These are phyloP conservation scores for Rhizopogon vulgaris DNA, from an alignment of 768 basidiomycete species.

Conservation along the genomic window DNA sequence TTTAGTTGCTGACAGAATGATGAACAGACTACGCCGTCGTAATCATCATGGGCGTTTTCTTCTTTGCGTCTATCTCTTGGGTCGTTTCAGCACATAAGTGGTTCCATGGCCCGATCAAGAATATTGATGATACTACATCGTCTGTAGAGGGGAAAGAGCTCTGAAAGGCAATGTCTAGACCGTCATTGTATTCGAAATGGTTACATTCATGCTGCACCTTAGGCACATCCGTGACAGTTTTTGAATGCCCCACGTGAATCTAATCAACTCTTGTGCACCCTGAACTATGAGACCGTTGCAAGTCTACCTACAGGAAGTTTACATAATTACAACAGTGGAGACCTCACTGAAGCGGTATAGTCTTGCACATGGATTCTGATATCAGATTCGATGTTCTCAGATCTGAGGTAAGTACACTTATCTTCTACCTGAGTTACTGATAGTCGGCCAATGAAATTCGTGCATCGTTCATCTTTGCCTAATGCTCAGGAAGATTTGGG, in stretches of 20 bases:
- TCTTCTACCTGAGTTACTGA: no score
- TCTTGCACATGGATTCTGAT: background rate
- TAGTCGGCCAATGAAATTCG: no score
- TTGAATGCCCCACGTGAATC: background rate
- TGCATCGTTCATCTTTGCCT: no score
- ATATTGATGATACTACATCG: conserved; percentile 25
- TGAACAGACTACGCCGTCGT: conserved; percentile 61
- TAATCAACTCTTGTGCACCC: background rate
- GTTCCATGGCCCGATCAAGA: conserved; percentile 64
- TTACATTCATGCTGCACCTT: background rate
- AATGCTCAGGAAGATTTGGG: background rate
- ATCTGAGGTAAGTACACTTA: background rate
- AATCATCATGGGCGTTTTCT: conserved; percentile 56
- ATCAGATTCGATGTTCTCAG: background rate
- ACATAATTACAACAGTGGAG: background rate
- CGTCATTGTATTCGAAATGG: background rate
- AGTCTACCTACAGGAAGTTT: no score
- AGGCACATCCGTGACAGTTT: background rate
- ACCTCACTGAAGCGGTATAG: background rate
- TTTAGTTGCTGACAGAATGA: conserved; percentile 3
- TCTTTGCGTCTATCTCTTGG: conserved; percentile 63
- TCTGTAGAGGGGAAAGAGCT: conserved; percentile 10
- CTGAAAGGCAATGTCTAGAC: background rate
- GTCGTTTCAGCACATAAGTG: conserved; percentile 60
- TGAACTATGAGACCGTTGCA: background rate